These are phyloP conservation scores for Amanita phalloides DNA, from an alignment of 768 basidiomycete species.

Conservation along the genomic window DNA sequence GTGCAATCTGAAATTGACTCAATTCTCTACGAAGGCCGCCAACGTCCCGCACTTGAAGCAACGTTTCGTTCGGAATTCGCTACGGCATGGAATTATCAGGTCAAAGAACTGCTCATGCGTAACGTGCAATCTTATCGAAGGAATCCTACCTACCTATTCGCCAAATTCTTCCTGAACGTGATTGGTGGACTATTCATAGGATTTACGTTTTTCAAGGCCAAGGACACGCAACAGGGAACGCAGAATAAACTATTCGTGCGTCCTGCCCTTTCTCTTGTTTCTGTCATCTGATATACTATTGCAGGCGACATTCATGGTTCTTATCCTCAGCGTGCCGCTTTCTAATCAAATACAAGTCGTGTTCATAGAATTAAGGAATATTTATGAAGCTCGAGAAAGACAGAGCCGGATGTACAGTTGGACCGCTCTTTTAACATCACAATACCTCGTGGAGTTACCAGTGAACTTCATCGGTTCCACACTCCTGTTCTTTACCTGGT, in stretches of 20 bases:
- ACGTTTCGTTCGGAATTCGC: slow-evolving; percentile 36
- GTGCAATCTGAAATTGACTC: slow-evolving; percentile 28
- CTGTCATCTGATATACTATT: background rate
- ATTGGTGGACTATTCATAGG: slow-evolving; percentile 45
- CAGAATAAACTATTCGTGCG: slow-evolving; percentile 60
- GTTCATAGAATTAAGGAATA: slow-evolving; percentile 44
- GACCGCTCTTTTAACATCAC: slow-evolving; percentile 45
- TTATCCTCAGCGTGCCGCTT: slow-evolving; percentile 40
- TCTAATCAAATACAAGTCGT: slow-evolving; percentile 55
- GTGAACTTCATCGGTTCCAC: slow-evolving; percentile 51
- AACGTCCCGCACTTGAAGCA: slow-evolving; percentile 24
- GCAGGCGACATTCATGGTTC: slow-evolving; percentile 46
- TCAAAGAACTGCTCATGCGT: slow-evolving; percentile 31
- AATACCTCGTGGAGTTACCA: slow-evolving; percentile 46
- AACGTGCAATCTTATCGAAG: slow-evolving; percentile 40
- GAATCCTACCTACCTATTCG: slow-evolving; percentile 47
- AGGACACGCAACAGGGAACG: slow-evolving; percentile 42
- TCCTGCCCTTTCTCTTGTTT: slow-evolving; percentile 11
- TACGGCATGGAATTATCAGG: slow-evolving; percentile 41
- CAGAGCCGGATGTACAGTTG: slow-evolving; percentile 58
- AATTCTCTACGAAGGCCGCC: slow-evolving; percentile 39
- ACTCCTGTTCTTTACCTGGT: slow-evolving; percentile 59
- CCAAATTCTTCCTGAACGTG: slow-evolving; percentile 46
- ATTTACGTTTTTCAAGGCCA: slow-evolving; percentile 53
- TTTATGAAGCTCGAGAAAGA: slow-evolving; percentile 63